Base-by-base conservation (phyloP, 768 basidiomycete genomes). In the Lactifluus subvellereus region DNA sequence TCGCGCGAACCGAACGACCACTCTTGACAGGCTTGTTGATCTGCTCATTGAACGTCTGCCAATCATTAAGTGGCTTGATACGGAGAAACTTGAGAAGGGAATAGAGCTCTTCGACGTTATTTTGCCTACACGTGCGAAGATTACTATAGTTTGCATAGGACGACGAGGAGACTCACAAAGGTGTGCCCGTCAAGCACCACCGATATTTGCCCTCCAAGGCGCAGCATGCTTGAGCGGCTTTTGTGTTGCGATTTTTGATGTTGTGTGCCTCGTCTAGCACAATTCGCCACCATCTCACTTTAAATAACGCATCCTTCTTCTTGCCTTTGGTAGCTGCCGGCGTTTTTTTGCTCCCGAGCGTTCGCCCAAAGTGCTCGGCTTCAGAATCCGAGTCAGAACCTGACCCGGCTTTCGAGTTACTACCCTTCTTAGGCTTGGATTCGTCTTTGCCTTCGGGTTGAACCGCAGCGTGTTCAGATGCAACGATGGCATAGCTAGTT, bases 231-330 rank as follows among this genome's bases (percentile, higher is more conserved):
- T 86, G 77, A 2, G 91, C 85, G 35, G 82, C 83, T 70, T 92
- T 89, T 0, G 88, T 90, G 40, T 80, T 86, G 54, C 84, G 79
- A 69, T 94, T 93, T 79, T 95, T 96, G 77, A 97, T 96, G 68
- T 88, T 91, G 71, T 97, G 94, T 0, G 94, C 94, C 70, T 97
- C 94, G 70, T 97, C 94, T 91, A 98, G 81, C 32, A 98, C 88
- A 53, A 96, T 79, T 11, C 92, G 80, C 75, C 84, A 88, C 88
- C 91, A 98, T 67, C 85, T 85, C 30, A 91, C 79, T 18, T 80
- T 80, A 69, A 90, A 97, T 22, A 99, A 69, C 0, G 88, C 86
- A 67, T 82, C 80, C 65, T 82, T 85, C 20, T 69, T 69, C 73
- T 83, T 84, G 47, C 73, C 74, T 4, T 75, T 73, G 52, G 70